phyloP scores from a whole-genome alignment of 352 stramenopile genomes.

The Blastocystis sp. region DNA sequence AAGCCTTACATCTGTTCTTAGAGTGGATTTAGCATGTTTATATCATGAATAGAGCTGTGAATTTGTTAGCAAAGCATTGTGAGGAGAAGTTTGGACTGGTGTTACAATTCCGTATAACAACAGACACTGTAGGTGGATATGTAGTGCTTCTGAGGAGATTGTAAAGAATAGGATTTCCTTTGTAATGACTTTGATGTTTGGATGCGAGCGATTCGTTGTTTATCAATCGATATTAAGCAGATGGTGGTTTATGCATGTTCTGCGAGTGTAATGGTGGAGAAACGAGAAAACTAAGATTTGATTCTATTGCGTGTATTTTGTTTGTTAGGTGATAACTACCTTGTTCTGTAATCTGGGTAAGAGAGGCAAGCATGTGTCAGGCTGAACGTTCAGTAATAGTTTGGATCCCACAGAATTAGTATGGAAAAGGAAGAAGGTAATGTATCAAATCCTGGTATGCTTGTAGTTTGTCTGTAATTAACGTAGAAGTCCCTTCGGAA shows the following conservation, averaged over 20 bases:
- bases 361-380: too few relatives aligned
- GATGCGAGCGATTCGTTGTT: neutral
- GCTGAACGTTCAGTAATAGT: too few relatives aligned
- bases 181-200: conserved; percentile 36
- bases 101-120: neutral
- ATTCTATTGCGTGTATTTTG: neutral
- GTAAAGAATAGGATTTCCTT: conserved; percentile 34
- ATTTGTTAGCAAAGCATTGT: neutral
- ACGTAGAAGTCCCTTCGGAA: too few relatives aligned
- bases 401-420: too few relatives aligned
- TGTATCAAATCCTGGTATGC: too few relatives aligned
- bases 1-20: conserved; percentile 22
- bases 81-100: conserved; percentile 16
- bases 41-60: neutral
- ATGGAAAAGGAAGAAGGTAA: too few relatives aligned
- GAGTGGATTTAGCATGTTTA: neutral
- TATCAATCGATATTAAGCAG: conserved; percentile 50
- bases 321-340: too few relatives aligned
- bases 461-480: too few relatives aligned
- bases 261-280: neutral
- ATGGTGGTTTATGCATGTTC: conserved; percentile 33
- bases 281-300: neutral
- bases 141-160: neutral
- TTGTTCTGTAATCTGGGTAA: too few relatives aligned
- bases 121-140: neutral